Conservation (phyloP, 2,329 filamentous ascomycete species). For the Microcyclosporella mali region DNA sequence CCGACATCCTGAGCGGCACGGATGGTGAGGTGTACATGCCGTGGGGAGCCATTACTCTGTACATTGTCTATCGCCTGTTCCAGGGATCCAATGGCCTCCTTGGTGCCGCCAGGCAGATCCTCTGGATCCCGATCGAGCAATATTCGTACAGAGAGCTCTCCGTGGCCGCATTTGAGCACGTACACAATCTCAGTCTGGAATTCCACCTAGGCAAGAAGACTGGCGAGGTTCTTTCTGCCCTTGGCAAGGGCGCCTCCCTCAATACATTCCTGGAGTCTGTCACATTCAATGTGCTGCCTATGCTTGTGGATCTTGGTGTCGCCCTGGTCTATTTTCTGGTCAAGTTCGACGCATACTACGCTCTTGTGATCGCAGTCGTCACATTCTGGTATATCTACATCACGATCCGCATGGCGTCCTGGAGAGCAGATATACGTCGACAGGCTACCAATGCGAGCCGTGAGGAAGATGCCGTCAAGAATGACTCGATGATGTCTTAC, state of each 20-base stretch:
- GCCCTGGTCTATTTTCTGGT: conserved; percentile 76
- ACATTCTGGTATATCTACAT: conserved; percentile 96
- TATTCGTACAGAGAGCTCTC: conserved; percentile 94
- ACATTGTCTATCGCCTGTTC: conserved; percentile 71
- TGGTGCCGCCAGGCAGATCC: conserved; percentile 69
- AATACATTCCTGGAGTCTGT: conserved; percentile 95
- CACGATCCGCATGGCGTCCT: conserved; percentile 92
- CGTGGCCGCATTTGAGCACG: conserved; percentile 93
- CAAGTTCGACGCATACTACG: conserved; percentile 80
- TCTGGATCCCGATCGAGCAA: conserved; percentile 96
- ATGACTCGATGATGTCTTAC: conserved; percentile 98
- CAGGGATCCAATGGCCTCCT: conserved; percentile 86
- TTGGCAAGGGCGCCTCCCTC: conserved; percentile 94
- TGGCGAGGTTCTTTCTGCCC: conserved; percentile 86
- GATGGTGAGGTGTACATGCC: conserved; percentile 53
- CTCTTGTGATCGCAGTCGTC: conserved; percentile 79
- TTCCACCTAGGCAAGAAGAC: conserved; percentile 97
- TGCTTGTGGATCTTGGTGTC: conserved; percentile 82
- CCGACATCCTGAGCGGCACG: conserved; percentile 61
- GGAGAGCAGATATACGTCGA: conserved; percentile 80
- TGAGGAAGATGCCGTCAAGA: conserved; percentile 96
- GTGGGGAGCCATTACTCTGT: conserved; percentile 67
- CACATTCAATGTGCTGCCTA: conserved; percentile 91
- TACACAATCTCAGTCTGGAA: conserved; percentile 88
- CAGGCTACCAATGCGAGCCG: conserved; percentile 93